Evolutionary conservation across 305 asterid species (phyloP).

Genomic region (Withania somnifera): DNA sequence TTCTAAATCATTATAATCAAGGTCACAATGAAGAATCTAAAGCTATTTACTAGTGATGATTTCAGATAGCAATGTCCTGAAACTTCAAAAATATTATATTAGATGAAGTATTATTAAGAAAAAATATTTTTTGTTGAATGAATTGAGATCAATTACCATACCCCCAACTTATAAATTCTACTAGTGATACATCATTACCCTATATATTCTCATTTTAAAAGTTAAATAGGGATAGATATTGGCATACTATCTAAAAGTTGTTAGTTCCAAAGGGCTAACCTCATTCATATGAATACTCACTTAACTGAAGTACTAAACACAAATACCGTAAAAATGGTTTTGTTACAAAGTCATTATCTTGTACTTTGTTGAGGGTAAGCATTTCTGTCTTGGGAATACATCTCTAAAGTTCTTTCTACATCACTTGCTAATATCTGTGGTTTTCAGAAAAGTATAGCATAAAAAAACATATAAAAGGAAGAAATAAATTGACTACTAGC

Average conservation of each 20-base stretch:
- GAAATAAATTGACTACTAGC: background rate
- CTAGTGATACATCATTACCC: background rate
- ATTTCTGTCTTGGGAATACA: background rate
- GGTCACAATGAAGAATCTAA: background rate
- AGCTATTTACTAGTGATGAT: background rate
- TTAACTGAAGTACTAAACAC: background rate
- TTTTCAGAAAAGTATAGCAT: background rate
- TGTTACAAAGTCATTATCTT: background rate
- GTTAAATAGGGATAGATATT: background rate
- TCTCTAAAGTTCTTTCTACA: background rate
- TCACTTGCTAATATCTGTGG: background rate
- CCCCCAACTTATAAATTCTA: background rate
- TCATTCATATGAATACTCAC: background rate
- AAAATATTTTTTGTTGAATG: background rate
- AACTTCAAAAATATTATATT: background rate
- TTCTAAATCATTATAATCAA: background rate
- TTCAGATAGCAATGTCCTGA: background rate
- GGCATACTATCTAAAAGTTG: background rate
- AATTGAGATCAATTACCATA: background rate
- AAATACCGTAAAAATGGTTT: background rate
- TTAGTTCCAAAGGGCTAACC: background rate
- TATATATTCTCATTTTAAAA: background rate
- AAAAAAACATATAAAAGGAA: background rate
- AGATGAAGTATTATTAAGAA: background rate
- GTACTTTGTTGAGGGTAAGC: background rate